Conservation (phyloP, 345 rosid genomes). For the Populus ilicifolia region DNA sequence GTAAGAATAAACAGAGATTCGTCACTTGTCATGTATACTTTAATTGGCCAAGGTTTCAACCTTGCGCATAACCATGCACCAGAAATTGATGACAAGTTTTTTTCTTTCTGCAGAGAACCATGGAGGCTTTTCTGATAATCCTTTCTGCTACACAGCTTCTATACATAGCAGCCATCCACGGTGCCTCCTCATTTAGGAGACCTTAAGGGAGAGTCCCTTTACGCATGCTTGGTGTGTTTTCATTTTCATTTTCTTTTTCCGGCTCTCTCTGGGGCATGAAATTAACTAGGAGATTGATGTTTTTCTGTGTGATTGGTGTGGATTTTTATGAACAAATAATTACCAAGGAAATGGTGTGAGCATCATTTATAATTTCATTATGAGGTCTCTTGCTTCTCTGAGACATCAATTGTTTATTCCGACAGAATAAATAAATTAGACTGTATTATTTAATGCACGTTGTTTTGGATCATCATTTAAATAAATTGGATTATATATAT, state of each 20-base stretch:
- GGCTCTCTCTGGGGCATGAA: neutral
- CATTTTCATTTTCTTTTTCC: neutral
- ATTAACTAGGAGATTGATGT: constrained; percentile 6
- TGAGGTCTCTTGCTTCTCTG: neutral
- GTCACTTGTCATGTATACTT: neutral
- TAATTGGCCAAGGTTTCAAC: neutral
- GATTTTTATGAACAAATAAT: constrained; percentile 12
- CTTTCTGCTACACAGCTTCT: constrained; percentile 78
- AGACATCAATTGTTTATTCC: neutral
- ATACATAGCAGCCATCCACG: constrained; percentile 72
- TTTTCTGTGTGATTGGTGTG: constrained; percentile 9
- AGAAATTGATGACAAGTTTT: neutral
- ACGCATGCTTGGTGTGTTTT: neutral
- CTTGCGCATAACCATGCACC: neutral
- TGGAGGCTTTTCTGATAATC: constrained; percentile 91
- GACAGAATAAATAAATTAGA: too few relatives aligned
- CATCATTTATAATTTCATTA: neutral
- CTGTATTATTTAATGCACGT: neutral
- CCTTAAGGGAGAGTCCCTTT: neutral
- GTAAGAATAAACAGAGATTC: constrained; percentile 37
- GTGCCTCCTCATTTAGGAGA: constrained; percentile 21
- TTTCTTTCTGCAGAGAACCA: constrained; percentile 64
- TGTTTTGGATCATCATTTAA: too few relatives aligned
- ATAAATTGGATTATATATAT: too few relatives aligned
- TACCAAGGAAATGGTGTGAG: neutral